These are phyloP conservation scores for Martiniozyma asiatica DNA, from an alignment of 1,139 yeast genomes.

Conservation along the genomic window DNA sequence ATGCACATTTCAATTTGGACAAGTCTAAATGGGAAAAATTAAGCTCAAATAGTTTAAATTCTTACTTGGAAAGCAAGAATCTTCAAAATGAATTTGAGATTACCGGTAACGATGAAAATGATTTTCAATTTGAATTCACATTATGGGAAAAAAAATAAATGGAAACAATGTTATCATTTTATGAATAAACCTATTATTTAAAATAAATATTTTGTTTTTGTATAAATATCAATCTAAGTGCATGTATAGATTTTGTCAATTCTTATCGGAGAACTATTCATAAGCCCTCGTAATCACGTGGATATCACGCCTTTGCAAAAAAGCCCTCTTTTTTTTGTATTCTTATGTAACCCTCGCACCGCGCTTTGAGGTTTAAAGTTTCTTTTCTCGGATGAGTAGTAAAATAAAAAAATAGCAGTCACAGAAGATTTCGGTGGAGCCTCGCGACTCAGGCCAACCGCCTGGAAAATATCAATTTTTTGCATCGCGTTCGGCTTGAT, in stretches of 20 bases:
- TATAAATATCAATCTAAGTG: too few relatives aligned
- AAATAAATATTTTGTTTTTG: too few relatives aligned
- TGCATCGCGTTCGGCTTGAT: neutral
- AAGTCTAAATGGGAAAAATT: slow-evolving; percentile 15
- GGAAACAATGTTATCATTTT: too few relatives aligned
- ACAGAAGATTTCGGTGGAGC: too few relatives aligned
- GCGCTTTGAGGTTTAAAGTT: too few relatives aligned
- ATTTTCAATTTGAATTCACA: slow-evolving; percentile 36
- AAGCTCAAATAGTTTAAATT: slow-evolving; percentile 7
- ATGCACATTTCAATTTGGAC: slow-evolving; percentile 44
- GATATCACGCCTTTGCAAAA: too few relatives aligned
- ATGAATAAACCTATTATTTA: too few relatives aligned
- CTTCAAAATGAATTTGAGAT: slow-evolving; percentile 16
- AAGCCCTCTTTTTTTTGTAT: slow-evolving; percentile 1
- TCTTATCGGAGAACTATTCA: too few relatives aligned
- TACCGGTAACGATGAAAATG: slow-evolving; percentile 33
- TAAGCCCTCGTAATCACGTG: too few relatives aligned
- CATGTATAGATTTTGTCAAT: too few relatives aligned
- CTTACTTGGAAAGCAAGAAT: slow-evolving; percentile 14
- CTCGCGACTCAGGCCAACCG: neutral
- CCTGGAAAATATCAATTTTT: slow-evolving; percentile 3
- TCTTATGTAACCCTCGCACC: slow-evolving; percentile 4
- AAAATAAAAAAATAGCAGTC: too few relatives aligned
- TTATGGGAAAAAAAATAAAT: slow-evolving; percentile 29
- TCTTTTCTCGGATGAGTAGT: too few relatives aligned